Evolutionary conservation across 352 stramenopile genomes (phyloP).

Genomic region (Globisporangium uncinulatum): DNA sequence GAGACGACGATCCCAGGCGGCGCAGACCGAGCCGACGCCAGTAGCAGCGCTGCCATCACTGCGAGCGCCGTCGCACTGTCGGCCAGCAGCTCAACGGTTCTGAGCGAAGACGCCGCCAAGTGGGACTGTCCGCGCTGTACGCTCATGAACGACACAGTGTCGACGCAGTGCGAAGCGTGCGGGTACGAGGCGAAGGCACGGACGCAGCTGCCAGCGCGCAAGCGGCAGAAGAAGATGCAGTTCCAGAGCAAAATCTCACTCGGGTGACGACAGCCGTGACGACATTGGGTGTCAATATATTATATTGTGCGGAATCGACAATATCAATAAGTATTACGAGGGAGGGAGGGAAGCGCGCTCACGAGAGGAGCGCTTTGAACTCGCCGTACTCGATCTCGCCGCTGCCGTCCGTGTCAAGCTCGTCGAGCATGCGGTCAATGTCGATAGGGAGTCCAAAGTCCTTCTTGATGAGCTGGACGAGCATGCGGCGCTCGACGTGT

Average conservation of each 20-base stretch:
- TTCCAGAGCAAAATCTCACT: constrained; percentile 78
- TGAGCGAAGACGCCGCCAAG: constrained; percentile 23
- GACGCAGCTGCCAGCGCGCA: constrained; percentile 27
- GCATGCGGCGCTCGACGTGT: constrained; percentile 83
- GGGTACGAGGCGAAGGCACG: constrained; percentile 36
- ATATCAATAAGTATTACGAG: neutral
- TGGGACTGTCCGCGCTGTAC: constrained; percentile 79
- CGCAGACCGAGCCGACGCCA: constrained; percentile 1
- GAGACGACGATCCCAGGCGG: constrained; percentile 3
- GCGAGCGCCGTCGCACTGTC: neutral
- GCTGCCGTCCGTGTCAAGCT: constrained; percentile 92
- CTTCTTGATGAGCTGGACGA: constrained; percentile 95
- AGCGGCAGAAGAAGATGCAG: constrained; percentile 66
- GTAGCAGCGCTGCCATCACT: constrained; percentile 1
- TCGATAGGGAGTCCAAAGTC: constrained; percentile 95
- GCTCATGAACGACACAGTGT: constrained; percentile 62
- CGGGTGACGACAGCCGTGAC: constrained; percentile 1
- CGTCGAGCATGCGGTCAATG: constrained; percentile 95
- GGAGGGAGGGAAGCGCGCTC: neutral
- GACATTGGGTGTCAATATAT: constrained; percentile 14
- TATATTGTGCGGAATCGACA: constrained; percentile 16
- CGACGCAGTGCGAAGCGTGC: constrained; percentile 57
- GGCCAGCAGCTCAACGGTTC: neutral
- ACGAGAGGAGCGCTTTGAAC: constrained; percentile 91
- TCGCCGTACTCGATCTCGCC: constrained; percentile 96